phyloP scores from a whole-genome alignment of 2,329 filamentous ascomycete genomes.

The Dissoconium aciculare region DNA sequence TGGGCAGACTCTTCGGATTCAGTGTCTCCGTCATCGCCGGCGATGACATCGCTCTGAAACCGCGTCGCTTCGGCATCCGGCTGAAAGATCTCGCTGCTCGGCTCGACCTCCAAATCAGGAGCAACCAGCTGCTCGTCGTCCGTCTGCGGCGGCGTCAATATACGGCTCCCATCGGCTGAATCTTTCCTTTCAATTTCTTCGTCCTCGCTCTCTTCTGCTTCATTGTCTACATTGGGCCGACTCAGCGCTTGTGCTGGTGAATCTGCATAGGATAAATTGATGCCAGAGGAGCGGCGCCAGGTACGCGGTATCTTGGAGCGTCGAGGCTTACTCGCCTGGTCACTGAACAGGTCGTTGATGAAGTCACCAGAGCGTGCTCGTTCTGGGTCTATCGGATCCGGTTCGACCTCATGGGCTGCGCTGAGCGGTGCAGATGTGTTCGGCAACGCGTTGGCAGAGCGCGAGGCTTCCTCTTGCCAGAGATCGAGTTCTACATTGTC shows the following conservation, averaged over 20 bases:
- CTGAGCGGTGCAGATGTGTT: no score
- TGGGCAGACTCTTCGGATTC: slow-evolving; percentile 4
- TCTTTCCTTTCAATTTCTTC: slow-evolving; percentile 6
- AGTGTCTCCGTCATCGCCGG: slow-evolving; percentile 5
- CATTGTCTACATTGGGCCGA: not conserved
- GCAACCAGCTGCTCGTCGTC: slow-evolving; percentile 14
- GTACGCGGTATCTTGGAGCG: slow-evolving; percentile 29
- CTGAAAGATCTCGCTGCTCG: slow-evolving; percentile 13
- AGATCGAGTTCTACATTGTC: slow-evolving; percentile 24
- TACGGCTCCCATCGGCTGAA: slow-evolving; percentile 17
- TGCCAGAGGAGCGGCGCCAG: slow-evolving; percentile 28
- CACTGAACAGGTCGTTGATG: slow-evolving; percentile 21
- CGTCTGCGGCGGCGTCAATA: slow-evolving; percentile 22
- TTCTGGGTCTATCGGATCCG: no score
- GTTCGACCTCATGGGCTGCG: no score
- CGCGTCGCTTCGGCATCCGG: slow-evolving; percentile 18
- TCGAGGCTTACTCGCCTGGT: slow-evolving; percentile 21
- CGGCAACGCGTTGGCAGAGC: no score
- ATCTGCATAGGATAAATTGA: slow-evolving; percentile 26
- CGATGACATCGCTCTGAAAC: slow-evolving; percentile 8
- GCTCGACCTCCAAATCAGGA: slow-evolving; percentile 7
- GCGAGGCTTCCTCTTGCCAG: slow-evolving; percentile 35
- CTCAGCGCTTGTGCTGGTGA: slow-evolving; percentile 17
- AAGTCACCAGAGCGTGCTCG: slow-evolving; percentile 4
- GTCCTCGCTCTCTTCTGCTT: slow-evolving; percentile 1